A percentile compares a stretch with the other conserved stretches of the same genome.
Evolutionary conservation across 2,329 filamentous ascomycete species (phyloP).

Genomic region (Cytospora schulzeri): DNA sequence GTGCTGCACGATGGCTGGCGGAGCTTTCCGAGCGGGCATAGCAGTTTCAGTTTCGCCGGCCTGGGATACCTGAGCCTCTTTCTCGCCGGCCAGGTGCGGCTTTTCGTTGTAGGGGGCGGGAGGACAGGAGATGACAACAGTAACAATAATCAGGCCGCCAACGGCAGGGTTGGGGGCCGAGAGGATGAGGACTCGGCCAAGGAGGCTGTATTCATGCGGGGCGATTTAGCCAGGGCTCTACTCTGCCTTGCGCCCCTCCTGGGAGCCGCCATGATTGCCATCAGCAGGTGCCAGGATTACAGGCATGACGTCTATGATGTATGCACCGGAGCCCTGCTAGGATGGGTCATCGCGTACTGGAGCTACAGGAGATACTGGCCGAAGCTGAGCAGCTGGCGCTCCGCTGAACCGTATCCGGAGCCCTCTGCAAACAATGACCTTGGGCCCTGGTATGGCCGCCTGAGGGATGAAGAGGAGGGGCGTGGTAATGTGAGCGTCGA

Average conservation of each 20-base stretch:
- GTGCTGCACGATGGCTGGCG: conserved; percentile 81
- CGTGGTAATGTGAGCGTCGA: conserved; percentile 45
- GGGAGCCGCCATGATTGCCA: conserved; percentile 67
- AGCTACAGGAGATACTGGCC: conserved; percentile 69
- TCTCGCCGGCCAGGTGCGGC: conserved; percentile 65
- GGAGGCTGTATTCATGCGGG: conserved; percentile 28
- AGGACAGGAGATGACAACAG: not conserved
- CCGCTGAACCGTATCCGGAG: conserved; percentile 59
- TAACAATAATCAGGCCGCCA: conserved; percentile 20
- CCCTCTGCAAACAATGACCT: conserved; percentile 37
- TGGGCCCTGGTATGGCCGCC: conserved; percentile 41
- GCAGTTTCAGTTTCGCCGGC: conserved; percentile 76
- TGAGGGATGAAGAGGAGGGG: conserved; percentile 58
- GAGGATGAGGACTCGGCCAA: conserved; percentile 28
- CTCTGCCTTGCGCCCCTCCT: conserved; percentile 61
- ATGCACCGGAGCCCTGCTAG: conserved; percentile 61
- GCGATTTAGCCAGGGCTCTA: conserved; percentile 58
- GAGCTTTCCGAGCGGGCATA: conserved; percentile 80
- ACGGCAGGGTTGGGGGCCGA: not conserved
- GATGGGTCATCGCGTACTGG: conserved; percentile 63
- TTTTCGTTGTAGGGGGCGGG: conserved; percentile 47
- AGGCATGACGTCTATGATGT: conserved; percentile 73
- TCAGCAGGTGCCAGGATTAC: conserved; percentile 70
- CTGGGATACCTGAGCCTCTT: conserved; percentile 75
- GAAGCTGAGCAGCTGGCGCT: conserved; percentile 51